A percentile compares a stretch with the other conserved stretches of the same genome.
phyloP scores from a whole-genome alignment of 2,329 filamentous ascomycete genomes.

The Nigrograna mackinnonii region DNA sequence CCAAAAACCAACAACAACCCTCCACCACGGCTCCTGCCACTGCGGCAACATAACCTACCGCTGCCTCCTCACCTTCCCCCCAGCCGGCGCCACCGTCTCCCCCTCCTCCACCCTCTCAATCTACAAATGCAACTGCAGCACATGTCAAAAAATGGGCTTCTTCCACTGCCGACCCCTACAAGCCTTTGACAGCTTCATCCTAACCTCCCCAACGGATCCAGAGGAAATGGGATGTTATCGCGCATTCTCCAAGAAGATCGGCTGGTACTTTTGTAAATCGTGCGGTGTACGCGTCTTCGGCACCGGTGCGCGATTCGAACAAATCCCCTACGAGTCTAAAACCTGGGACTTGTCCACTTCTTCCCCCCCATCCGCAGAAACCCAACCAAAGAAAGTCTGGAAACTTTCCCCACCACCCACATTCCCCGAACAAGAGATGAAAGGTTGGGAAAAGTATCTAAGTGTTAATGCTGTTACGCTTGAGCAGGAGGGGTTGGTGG shows the following conservation, averaged over 20 bases:
- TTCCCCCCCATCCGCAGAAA: no score
- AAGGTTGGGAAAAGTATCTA: conserved; percentile 28
- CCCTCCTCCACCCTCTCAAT: conserved; percentile 24
- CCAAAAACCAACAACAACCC: conserved; percentile 10
- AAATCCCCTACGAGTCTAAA: conserved; percentile 21
- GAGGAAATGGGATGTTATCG: conserved; percentile 48
- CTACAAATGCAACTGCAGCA: conserved; percentile 54
- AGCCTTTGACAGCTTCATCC: conserved; percentile 48
- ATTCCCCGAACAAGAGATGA: conserved; percentile 5
- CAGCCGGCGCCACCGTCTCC: conserved; percentile 10
- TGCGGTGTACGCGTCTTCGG: conserved; percentile 53
- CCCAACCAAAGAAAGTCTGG: conserved; percentile 24
- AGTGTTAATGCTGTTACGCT: conserved; percentile 39
- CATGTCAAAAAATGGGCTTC: conserved; percentile 53
- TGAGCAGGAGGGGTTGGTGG: conserved; percentile 25
- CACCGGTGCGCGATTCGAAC: conserved; percentile 28
- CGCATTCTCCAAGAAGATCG: conserved; percentile 30
- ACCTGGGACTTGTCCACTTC: no score
- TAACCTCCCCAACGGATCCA: conserved; percentile 44
- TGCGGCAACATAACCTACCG: conserved; percentile 51
- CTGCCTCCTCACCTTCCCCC: conserved; percentile 48
- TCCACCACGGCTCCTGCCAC: conserved; percentile 50
- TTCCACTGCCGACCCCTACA: conserved; percentile 49
- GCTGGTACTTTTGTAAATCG: conserved; percentile 53
- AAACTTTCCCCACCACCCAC: conserved; percentile 15